Evolutionary conservation across 345 rosid genomes (phyloP), one percentile per base, ranked within the genome.

Genomic region (Camelina hispida): DNA sequence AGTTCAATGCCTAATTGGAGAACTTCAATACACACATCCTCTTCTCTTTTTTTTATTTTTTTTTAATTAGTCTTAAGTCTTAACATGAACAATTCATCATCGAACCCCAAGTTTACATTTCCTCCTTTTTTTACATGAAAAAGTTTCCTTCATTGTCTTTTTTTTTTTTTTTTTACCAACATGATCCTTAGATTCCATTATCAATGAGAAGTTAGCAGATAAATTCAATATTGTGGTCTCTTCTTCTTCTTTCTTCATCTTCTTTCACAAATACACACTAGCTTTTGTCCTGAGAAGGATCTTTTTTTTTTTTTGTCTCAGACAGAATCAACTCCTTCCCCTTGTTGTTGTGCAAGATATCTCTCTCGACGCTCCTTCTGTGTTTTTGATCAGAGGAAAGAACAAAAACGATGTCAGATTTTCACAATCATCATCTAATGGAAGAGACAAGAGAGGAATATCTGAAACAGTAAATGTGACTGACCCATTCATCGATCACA

Each of bases 401-500:
- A 72, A 72, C 44, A 18, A 30, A 15, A 17, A 63, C 40, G 60
- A 34, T 60, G 56, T 69, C 18, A 66, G 56, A 3, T 28, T 23
- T 28, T 64, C 34, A 43, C 13, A 15, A 25, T 25, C 4, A 44
- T 51, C 25, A 50, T 47, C 46, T 9, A 51, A 67, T 28, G 61
- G 22, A 69, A 9, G 47, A 32, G 16, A 44, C n/a, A 25, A 34
- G 11, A n/a, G 8, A 15, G 15, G 38, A 43, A 13, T 18, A 1
- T 30, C 1, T 55, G 4, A 16, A 14, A 52, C 4, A 50, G 38
- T 6, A 65, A 23, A 54, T 16, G 62, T 62, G 61, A 85, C 93
- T 78, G 42, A 93, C 99, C 99, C 99, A 96, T 86, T 96, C 98
- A 79, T 96, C 99, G 53, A 96, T 91, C 28, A 96, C 99, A n/a